Evolutionary conservation across 306 rosid genomes (phyloP).

Genomic region (Castanea crenata): DNA sequence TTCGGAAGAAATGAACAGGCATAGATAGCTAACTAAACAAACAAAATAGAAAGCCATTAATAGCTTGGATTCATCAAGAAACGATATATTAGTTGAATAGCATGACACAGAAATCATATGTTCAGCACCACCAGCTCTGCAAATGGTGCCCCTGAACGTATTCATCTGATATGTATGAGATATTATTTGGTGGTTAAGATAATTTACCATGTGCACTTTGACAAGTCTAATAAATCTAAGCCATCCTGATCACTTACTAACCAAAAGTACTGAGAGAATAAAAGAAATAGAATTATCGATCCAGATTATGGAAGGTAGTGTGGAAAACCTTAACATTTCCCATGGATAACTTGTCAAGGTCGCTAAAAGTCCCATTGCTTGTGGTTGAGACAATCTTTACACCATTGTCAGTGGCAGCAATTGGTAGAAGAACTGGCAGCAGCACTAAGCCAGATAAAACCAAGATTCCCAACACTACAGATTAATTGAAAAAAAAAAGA

Average conservation of each 20-base stretch:
- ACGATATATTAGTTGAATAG: neutral
- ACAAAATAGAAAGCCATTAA: neutral
- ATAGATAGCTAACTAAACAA: neutral
- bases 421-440: constrained; percentile 80
- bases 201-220: neutral
- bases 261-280: neutral
- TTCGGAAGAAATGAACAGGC: constrained; percentile 13
- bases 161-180: neutral
- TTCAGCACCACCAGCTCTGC: neutral
- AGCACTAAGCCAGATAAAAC: constrained; percentile 64
- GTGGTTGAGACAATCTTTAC: constrained; percentile 6
- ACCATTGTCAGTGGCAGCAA: constrained; percentile 58
- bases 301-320: neutral
- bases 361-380: constrained; percentile 55
- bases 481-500: constrained; percentile 8
- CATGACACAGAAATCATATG: neutral
- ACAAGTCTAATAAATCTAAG: neutral
- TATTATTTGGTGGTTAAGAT: neutral
- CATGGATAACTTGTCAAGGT: constrained; percentile 75
- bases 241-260: neutral
- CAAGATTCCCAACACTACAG: constrained; percentile 66
- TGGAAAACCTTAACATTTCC: constrained; percentile 56
- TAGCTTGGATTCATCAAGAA: neutral
- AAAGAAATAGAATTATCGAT: neutral
- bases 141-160: neutral